Evolutionary conservation across 257 asterid genomes (phyloP).

Genomic region (Fraxinus pennsylvanica): DNA sequence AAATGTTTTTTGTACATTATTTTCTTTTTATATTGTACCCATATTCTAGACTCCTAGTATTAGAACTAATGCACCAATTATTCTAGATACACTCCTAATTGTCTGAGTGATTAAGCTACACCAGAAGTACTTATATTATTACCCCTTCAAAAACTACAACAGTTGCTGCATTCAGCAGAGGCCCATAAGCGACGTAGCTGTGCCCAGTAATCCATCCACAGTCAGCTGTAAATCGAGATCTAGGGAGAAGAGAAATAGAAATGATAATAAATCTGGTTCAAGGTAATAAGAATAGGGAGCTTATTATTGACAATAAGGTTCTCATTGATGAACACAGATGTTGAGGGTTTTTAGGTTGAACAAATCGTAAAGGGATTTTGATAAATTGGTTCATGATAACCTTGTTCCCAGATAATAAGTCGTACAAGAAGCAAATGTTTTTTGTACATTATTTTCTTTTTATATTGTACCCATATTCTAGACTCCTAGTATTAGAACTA

Average conservation of each 20-base stretch:
- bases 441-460: background rate
- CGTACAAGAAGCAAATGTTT: too few relatives aligned
- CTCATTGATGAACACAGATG: background rate
- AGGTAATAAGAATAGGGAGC: background rate
- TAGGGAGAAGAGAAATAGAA: background rate
- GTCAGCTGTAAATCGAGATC: too few relatives aligned
- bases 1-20: background rate
- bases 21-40: background rate
- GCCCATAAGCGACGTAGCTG: slow-evolving; percentile 98
- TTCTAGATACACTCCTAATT: background rate
- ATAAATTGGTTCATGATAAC: background rate
- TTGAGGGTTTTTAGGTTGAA: background rate
- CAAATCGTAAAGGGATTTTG: background rate
- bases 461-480: background rate
- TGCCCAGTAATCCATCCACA: slow-evolving; percentile 99
- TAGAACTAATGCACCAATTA: background rate
- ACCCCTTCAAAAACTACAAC: slow-evolving; percentile 96
- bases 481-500: background rate
- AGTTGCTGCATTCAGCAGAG: slow-evolving; percentile 88
- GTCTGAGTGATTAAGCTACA: background rate
- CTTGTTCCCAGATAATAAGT: background rate
- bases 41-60: background rate
- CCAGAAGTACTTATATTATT: slow-evolving; percentile 26
- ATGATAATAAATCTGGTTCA: background rate
- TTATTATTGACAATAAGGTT: background rate